Conservation (phyloP, 2,329 filamentous ascomycete species). For the Coniella lustricola region DNA sequence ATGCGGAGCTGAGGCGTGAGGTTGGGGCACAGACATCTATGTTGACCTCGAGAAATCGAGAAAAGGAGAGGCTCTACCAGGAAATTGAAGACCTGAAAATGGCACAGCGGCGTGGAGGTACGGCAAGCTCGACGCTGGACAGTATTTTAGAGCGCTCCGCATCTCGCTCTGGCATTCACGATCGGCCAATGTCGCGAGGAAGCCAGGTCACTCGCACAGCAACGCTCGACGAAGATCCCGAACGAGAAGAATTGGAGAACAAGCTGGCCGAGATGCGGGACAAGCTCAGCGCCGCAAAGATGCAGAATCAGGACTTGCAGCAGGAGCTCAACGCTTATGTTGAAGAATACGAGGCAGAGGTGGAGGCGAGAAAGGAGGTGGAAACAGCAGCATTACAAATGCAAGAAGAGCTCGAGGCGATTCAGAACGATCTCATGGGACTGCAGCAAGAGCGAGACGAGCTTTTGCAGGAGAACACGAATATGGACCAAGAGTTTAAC, state of each 20-base stretch:
- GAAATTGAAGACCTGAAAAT: constrained; percentile 97
- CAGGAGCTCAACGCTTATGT: constrained; percentile 73
- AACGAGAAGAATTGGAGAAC: constrained; percentile 79
- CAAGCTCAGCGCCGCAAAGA: constrained; percentile 74
- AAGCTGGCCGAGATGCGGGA: constrained; percentile 79
- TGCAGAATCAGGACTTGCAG: constrained; percentile 85
- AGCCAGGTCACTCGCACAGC: constrained; percentile 58
- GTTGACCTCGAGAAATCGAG: constrained; percentile 90
- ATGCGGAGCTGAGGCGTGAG: constrained; percentile 83
- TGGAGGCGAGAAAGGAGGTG: constrained; percentile 54
- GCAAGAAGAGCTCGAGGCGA: constrained; percentile 73
- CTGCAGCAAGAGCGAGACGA: constrained; percentile 83
- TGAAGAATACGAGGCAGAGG: constrained; percentile 69
- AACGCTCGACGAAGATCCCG: constrained; percentile 64
- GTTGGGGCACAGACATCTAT: constrained; percentile 95
- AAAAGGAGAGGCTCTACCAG: constrained; percentile 90
- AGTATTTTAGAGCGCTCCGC: constrained; percentile 93
- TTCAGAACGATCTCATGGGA: constrained; percentile 71
- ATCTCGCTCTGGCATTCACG: constrained; percentile 65
- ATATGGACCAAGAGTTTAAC: constrained; percentile 54
- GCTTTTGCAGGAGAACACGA: constrained; percentile 57
- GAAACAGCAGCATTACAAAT: constrained; percentile 54
- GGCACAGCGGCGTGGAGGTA: constrained; percentile 64
- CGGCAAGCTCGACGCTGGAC: constrained; percentile 63
- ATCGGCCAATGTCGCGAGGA: constrained; percentile 65